Evolutionary conservation across 768 basidiomycete species (phyloP), one percentile per base, ranked within the genome.

Genomic region (Sutorius australiensis): DNA sequence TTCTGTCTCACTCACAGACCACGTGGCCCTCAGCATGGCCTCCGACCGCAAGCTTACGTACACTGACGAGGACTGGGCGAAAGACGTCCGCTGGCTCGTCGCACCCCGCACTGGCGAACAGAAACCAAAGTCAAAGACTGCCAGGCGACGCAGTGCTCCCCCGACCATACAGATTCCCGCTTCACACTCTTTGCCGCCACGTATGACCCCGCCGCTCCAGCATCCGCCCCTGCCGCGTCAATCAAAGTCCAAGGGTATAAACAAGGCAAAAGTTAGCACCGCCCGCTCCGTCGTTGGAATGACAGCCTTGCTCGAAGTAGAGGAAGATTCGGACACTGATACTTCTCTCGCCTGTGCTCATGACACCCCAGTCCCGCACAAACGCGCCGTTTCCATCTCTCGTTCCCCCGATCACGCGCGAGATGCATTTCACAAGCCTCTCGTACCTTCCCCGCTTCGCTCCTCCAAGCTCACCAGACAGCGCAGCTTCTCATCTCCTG

Each of bases 31-130:
- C 17, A 57, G 36, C 52, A 70, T 66, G 64, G 59, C 55, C 30
- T 24, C 53, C 46, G 19, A 67, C 43, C 58, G 65, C 51, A 67
- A 71, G 34, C 57, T 65, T 48, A 70, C 72, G 16, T 75, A 76
- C 62, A 77, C 77, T 4, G 78, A 81, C 60, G 76, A 82, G 48
- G 80, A 85, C 58, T 88, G 84, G 87, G 78, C 82, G 12, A 80
- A 77, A 56, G 86, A 88, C 46, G 79, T 86, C 16, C 77, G 82
- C 32, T 86, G 82, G 82, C 79, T 89, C 30, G 77, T 71, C 30
- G 64, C 72, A 46, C 64, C 79, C 36, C 64, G 68, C 21, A 30
- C 59, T 33, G 48, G 49, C 33, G 48, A 47, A 12, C 46, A 45
- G 11, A 68, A 63, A 21, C 32, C 42, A 30, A 64, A 60, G 27